Evolutionary conservation across 1,284 basidiomycete species (phyloP), one percentile per base, ranked within the genome.

Genomic region (Cryptococcus hybrid): DNA sequence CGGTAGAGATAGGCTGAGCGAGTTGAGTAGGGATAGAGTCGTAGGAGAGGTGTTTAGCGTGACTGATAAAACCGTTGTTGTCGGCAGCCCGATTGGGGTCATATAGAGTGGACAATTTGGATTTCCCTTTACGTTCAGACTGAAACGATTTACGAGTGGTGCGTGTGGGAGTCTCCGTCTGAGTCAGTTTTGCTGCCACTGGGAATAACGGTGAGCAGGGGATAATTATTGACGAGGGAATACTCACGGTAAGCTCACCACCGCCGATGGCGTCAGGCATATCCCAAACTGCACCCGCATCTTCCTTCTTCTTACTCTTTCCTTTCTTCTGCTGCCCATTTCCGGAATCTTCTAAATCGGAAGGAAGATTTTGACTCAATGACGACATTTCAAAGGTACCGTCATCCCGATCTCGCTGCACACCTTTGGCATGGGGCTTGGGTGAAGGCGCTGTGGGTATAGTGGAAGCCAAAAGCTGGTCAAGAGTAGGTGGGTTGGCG

Each of bases 111-210:
- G 60, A 59, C 12, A 48, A 18, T 11, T 40, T 51, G 42, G 60
- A 52, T 53, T 61, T 56, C 50, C 44, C 34, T 44, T 61, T 62
- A 24, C 57, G 59, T 37, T 62, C 64, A 0, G 56, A 56, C 35
- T 39, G 24, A 43, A 24, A 15, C 52, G 39, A 18, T 18, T 46
- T 55, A 35, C 36, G 38, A 38, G 36, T 51, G 37, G 44, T 30
- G 36, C 40, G 42, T 30, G 24, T 52, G 42, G 57, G 47, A 34
- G 55, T 40, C 15, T 61, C 37, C 35, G 57, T 11, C 30, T 51
- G 37, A 18, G 58, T 59, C 2, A 74, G 64, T 52, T 69, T 58
- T 76, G 74, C 56, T 74, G 72, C 71, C 73, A 75, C 68, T 72
- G 56, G 39, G 4, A 30, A 51, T 18, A 6, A 43, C 5, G 11